Evolutionary conservation across 2,329 filamentous ascomycete genomes (phyloP), one percentile per base, ranked within the genome.

Genomic region (Lachnellula occidentalis): DNA sequence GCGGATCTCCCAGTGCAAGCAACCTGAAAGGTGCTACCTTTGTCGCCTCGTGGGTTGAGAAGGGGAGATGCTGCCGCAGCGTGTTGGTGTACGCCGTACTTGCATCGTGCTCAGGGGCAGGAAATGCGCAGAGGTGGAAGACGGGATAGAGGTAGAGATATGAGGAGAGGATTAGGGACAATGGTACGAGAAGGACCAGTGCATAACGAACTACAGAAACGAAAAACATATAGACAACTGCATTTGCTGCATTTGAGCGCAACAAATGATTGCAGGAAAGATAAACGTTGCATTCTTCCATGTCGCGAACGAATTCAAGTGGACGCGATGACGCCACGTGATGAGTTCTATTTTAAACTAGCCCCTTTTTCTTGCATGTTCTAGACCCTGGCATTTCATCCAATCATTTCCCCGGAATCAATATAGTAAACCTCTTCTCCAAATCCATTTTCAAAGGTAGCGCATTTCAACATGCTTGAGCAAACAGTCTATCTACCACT

Each of bases 121-220:
- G 90, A 71, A 96, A 97, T 37, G 80, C 84, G 76, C 92, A 97
- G 66, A 82, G 80, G 61, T 83, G 80, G 67, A 96, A 86, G 63
- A 89, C 67, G 8, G 94, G 92, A 69, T 95, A 97, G 39, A 92
- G 76, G 74, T 96, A 96, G 51, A 97, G 79, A 73, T 92, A 95
- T 61, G 85, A 65, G 50, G 88, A 90, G 66, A 82, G 81, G 60
- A 82, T 72, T 67, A 92, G 65, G 55, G 88, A 85, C 67, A 92
- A 67, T 48, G 89, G 85, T 45, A 87, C 67, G 48, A 81, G 70
- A 49, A 82, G 64, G 67, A 78, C 74, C 37, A 72, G 67, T 51
- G 62, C 63, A 65, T 64, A 58, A 50, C 66, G 66, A 54, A 69
- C 61, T 41, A 69, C 53, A 58, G 57, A 63, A 22, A 65, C 56